Evolutionary conservation across 2,329 filamentous ascomycete species (phyloP), one percentile per base, ranked within the genome.

Genomic region (Fusarium aywerte): DNA sequence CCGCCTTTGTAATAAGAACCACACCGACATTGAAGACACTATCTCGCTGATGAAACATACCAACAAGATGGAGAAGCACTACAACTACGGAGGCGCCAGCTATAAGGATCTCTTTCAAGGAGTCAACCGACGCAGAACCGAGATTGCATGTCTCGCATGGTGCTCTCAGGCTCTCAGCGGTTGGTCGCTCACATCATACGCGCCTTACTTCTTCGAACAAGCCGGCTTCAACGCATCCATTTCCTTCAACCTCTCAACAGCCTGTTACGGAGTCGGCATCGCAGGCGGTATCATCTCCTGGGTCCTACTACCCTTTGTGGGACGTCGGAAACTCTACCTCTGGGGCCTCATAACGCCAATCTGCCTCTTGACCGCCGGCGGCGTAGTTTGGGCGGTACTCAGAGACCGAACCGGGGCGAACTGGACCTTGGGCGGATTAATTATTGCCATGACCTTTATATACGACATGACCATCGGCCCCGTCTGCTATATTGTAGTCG

Each of bases 191-290:
- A 72, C 65, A 4, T 56, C 54, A 2, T 72, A 72, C 27, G 67
- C 67, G 2, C 60, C 79, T 4, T 83, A 81, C 69, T 83, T 83
- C 68, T 81, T 81, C 69, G 73, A 77, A 32, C 79, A 81, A 54
- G 75, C 80, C 5, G 81, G 82, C 36, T 75, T 82, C 36, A 62
- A 72, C 29, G 69, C 76, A 25, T 65, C 71, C 1, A 71, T 76
- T 11, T 77, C 79, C 0, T 82, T 80, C 61, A 77, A 74, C 44
- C 75, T 84, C 47, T 75, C 76, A 7, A 73, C 82, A 12, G 76
- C 75, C 3, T 79, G 77, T 32, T 80, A 77, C 9, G 76, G 74
- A 12, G 75, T 82, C 35, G 81, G 78, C 12, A 80, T 82, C 36
- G 25, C 78, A 16, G 78, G 82, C 15, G 77, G 77, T 18, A 69